phyloP scores from a whole-genome alignment of 78 protist species.

The Mastigamoeba balamuthi region DNA sequence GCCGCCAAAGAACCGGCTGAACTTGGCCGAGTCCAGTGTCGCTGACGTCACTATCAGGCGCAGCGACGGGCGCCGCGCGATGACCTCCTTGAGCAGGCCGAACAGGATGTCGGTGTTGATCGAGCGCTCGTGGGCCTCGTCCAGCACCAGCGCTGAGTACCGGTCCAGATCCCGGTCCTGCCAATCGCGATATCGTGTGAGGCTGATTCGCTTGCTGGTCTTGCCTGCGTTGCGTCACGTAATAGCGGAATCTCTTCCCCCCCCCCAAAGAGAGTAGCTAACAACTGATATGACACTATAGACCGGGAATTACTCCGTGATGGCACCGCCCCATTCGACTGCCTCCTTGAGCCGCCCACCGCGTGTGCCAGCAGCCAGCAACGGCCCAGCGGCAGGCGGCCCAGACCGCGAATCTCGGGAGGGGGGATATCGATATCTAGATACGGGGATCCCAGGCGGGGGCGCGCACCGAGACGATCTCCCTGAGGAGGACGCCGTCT shows the following conservation, averaged over 20 bases:
- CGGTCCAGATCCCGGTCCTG: no score
- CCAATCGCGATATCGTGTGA: neutral
- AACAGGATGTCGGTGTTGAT: constrained; percentile 71
- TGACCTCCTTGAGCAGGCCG: constrained; percentile 57
- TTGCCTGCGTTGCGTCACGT: no score
- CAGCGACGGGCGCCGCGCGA: neutral
- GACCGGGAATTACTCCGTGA: constrained; percentile 17
- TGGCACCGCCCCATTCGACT: neutral
- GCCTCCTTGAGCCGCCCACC: neutral
- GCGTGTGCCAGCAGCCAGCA: neutral
- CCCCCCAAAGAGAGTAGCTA: constrained; percentile 13
- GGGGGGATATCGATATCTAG: no score
- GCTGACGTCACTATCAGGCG: constrained; percentile 74
- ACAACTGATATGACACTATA: neutral
- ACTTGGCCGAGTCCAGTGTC: constrained; percentile 79
- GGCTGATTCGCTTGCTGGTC: neutral
- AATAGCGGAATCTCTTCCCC: neutral
- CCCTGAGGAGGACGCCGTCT: constrained; percentile 79
- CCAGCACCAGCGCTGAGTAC: constrained; percentile 60
- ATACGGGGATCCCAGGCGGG: no score
- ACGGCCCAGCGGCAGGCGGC: neutral
- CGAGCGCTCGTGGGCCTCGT: constrained; percentile 89
- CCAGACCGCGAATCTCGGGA: neutral
- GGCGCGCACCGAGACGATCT: constrained; percentile 51
- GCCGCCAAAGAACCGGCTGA: constrained; percentile 76